Evolutionary conservation across 1,284 basidiomycete genomes (phyloP), one percentile per base, ranked within the genome.

Genomic region (Blastosporella zonata): DNA sequence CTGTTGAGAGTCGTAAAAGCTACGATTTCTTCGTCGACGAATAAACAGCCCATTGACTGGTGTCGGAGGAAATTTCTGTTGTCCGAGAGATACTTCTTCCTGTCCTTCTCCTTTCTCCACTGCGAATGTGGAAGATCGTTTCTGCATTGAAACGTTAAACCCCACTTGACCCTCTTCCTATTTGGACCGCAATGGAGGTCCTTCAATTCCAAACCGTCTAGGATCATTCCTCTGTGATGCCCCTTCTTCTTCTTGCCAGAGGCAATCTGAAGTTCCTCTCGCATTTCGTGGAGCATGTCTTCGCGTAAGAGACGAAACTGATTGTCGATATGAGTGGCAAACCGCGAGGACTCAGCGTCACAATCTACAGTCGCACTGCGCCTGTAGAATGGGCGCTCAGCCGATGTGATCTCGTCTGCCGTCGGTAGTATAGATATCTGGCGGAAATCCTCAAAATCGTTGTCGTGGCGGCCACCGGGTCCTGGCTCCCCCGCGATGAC

Each of bases 391-490:
- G 83, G 67, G 0, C 47, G 54, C 36, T 74, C 71, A 2, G 53
- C 62, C 28, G 64, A 81, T 2, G 50, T 56, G 7, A 84, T 62
- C 56, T 86, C 84, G 34, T 78, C 75, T 0, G 77, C 69, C 1
- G 81, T 81, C 0, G 83, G 83, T 4, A 82, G 64, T 29, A 86
- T 79, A 18, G 75, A 63, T 15, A 86, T 79, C 5, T 74, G 51
- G 8, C 77, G 74, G 55, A 81, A 84, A 46, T 83, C 71, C 6
- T 62, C 64, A 44, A 77, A 77, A 58, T 86, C 83, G 49, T 86
- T 85, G 54, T 84, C 80, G 53, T 86, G 83, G 8, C 83, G 70
- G 1, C 83, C 83, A 0, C 84, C 83, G 0, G 83, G 71, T 6
- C 63, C 65, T 22, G 59, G 54, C 2, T 61, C 56, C 20, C 49